Conservation (phyloP, 2,329 filamentous ascomycete genomes). For the Colletotrichum sojae region DNA sequence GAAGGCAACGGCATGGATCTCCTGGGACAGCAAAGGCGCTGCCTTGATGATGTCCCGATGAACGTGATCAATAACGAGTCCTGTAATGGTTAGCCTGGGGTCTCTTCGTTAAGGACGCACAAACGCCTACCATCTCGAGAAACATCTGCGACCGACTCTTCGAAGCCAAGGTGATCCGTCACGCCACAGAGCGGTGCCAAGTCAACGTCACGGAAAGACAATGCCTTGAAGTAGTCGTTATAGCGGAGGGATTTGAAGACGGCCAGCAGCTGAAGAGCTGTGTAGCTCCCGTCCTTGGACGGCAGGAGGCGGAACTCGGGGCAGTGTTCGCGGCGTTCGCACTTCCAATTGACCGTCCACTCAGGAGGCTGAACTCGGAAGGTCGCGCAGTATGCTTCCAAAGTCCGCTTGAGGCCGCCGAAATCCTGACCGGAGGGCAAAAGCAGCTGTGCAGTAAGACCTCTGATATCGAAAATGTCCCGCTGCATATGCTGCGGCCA, state of each 20-base stretch:
- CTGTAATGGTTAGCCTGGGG: slow-evolving; percentile 17
- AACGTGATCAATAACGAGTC: slow-evolving; percentile 36
- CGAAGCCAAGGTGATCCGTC: slow-evolving; percentile 60
- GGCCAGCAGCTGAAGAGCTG: slow-evolving; percentile 67
- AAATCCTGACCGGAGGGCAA: slow-evolving; percentile 69
- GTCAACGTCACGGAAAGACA: slow-evolving; percentile 69
- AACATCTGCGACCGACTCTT: slow-evolving; percentile 64
- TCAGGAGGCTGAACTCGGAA: slow-evolving; percentile 65
- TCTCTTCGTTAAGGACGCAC: background rate
- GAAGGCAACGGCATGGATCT: slow-evolving; percentile 69
- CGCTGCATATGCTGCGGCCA: slow-evolving; percentile 71
- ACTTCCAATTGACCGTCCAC: slow-evolving; percentile 67
- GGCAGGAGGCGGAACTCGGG: slow-evolving; percentile 69
- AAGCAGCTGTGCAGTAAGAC: slow-evolving; percentile 66
- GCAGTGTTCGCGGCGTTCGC: slow-evolving; percentile 58
- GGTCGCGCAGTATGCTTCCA: slow-evolving; percentile 68
- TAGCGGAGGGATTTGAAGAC: slow-evolving; percentile 70
- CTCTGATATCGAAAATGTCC: slow-evolving; percentile 66
- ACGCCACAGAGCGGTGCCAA: slow-evolving; percentile 57
- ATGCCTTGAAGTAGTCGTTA: slow-evolving; percentile 71
- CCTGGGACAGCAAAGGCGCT: slow-evolving; percentile 68
- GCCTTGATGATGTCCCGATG: slow-evolving; percentile 47
- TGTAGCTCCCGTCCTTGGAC: slow-evolving; percentile 57
- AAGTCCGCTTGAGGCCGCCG: slow-evolving; percentile 67
- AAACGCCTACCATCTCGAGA: slow-evolving; percentile 63